phyloP scores from a whole-genome alignment of 2,329 filamentous ascomycete species.

The Claviceps purpurea region DNA sequence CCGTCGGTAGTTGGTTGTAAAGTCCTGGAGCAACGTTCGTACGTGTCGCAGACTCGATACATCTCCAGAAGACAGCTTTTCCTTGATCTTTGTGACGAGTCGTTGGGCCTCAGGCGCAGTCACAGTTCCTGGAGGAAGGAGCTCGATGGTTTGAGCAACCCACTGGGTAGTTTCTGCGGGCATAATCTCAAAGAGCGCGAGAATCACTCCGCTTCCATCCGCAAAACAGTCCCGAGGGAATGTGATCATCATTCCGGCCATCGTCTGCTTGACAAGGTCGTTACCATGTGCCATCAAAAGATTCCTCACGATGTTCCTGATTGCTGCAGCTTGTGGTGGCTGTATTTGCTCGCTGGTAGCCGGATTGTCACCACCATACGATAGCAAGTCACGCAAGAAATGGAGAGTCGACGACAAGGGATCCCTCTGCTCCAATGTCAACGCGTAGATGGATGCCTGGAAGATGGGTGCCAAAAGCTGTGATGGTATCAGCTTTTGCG shows the following conservation, averaged over 20 bases:
- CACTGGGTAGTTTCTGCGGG: slow-evolving; percentile 67
- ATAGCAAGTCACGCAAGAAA: slow-evolving; percentile 81
- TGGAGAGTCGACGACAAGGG: slow-evolving; percentile 85
- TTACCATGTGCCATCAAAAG: slow-evolving; percentile 61
- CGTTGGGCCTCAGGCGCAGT: slow-evolving; percentile 68
- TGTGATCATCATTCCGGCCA: slow-evolving; percentile 98
- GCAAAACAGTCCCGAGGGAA: slow-evolving; percentile 94
- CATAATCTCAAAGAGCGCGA: slow-evolving; percentile 77
- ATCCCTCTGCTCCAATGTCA: slow-evolving; percentile 82
- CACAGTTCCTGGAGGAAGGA: slow-evolving; percentile 73
- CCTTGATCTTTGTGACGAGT: slow-evolving; percentile 66
- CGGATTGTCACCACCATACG: slow-evolving; percentile 68
- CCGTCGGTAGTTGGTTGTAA: slow-evolving; percentile 86
- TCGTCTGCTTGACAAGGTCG: slow-evolving; percentile 68
- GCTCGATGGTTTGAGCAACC: slow-evolving; percentile 70
- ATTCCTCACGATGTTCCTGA: slow-evolving; percentile 59
- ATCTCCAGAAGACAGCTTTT: slow-evolving; percentile 56
- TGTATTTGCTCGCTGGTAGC: slow-evolving; percentile 46
- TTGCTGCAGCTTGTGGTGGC: slow-evolving; percentile 49
- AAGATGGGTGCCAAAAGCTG: slow-evolving; percentile 70
- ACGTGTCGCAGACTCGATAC: slow-evolving; percentile 57
- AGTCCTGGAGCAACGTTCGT: slow-evolving; percentile 78
- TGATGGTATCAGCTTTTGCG: slow-evolving; percentile 69
- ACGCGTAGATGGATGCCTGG: slow-evolving; percentile 71
- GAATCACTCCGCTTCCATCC: slow-evolving; percentile 83